These are phyloP conservation scores for Biscogniauxia mediterranea DNA, from an alignment of 2,329 filamentous ascomycete genomes.

Conservation along the genomic window DNA sequence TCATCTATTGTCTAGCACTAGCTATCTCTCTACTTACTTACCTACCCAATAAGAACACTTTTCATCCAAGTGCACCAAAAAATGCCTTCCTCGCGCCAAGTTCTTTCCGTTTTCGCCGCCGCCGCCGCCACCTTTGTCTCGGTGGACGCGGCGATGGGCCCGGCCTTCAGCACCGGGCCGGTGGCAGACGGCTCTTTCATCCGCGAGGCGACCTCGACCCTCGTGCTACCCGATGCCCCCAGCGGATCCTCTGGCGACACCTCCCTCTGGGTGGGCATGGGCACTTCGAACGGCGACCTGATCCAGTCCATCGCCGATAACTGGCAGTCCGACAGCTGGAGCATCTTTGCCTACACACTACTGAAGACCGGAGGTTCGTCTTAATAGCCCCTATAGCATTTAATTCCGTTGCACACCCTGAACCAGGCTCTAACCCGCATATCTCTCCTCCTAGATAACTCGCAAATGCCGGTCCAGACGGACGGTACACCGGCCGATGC, in stretches of 20 bases:
- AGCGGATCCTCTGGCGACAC: conserved; percentile 36
- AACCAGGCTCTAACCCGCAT: neutral
- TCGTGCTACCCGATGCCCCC: conserved; percentile 40
- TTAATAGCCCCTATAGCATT: neutral
- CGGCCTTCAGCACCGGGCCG: conserved; percentile 44
- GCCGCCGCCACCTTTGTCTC: neutral
- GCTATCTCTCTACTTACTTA: no score
- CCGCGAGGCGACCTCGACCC: conserved; percentile 42
- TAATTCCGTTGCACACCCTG: neutral
- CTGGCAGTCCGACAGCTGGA: conserved; percentile 36
- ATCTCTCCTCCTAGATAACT: conserved; percentile 17
- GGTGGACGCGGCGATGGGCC: conserved; percentile 32
- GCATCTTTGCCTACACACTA: conserved; percentile 43
- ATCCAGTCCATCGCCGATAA: conserved; percentile 47
- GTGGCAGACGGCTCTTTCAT: conserved; percentile 40
- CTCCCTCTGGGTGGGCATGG: conserved; percentile 49
- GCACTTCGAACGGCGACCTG: conserved; percentile 44
- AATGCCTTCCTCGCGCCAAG: conserved; percentile 1
- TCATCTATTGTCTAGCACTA: neutral
- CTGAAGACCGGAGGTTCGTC: conserved; percentile 31
- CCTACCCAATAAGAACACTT: no score
- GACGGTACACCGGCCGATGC: conserved; percentile 23
- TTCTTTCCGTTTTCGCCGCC: conserved; percentile 4
- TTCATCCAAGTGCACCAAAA: neutral
- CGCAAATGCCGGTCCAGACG: conserved; percentile 36